Evolutionary conservation across 495 filamentous ascomycete genomes (phyloP), one percentile per base, ranked within the genome.

Genomic region (Thermothielavioides terrestris): DNA sequence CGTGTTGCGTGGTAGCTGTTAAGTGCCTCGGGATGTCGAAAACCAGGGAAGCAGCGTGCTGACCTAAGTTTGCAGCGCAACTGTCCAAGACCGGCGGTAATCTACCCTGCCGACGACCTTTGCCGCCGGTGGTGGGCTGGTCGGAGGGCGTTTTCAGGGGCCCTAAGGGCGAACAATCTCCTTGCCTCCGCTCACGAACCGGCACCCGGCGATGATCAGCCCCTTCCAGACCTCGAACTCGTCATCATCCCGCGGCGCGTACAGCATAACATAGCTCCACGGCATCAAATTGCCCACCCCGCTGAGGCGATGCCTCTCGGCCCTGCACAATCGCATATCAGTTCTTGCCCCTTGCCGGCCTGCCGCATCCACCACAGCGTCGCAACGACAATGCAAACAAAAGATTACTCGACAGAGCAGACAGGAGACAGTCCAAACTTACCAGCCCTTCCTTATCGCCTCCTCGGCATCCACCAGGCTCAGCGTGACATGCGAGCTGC

Each of bases 231-330:
- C 42, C 30, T 45, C 42, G 35, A 21, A 45, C 18, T 45, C 42
- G 10, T 21, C 30, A 25, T 45, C 42, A 20, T 45, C 42, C 21
- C 42, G 15, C 6, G 42, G 42, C 20, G 42, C 42, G 21, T 45
- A 45, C 20, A 45, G 10, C 42, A 45, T 34, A 21, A 45, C 30
- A 45, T 45, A 45, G 21, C 42, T 35, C 42, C 42, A 45, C 5
- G 42, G 42, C 17, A 45, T 4, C 30, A 34, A 5, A 12, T 30
- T 42, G 12, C 25, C 7, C 3, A 45, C 42, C 2, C 42, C 42
- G 30, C 42, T 45, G 15, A 45, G 11, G 30, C 18, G 28, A 21
- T 45, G 42, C 25, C 42, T 45, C 42, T 45, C 42, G 14, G 42
- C 42, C 42, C 42, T 45, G 6, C 12, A 11, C n/a, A n/a, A n/a